Conservation (phyloP, 2,329 filamentous ascomycete species). For the Pyrenophora teres region DNA sequence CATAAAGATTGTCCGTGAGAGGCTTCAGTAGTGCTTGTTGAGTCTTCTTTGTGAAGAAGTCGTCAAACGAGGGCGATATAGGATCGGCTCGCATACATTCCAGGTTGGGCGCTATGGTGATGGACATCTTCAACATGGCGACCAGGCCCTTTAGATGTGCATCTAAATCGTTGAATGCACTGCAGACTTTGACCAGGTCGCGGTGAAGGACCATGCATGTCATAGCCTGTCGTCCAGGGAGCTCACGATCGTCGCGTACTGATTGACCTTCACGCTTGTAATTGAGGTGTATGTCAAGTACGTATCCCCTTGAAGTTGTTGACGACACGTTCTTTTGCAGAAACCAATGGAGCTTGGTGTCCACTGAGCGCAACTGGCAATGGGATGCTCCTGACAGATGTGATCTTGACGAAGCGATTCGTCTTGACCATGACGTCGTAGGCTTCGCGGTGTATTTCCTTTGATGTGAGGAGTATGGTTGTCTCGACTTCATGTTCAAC, state of each 20-base stretch:
- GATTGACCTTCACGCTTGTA: not conserved
- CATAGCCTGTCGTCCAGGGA: not conserved
- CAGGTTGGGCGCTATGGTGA: constrained; percentile 13
- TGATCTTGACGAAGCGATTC: constrained; percentile 22
- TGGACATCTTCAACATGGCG: constrained; percentile 1
- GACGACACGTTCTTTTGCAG: not conserved
- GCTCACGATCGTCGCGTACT: not conserved
- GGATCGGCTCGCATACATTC: not conserved
- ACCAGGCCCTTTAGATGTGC: constrained; percentile 7
- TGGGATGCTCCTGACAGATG: constrained; percentile 7
- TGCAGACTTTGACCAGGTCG: constrained; percentile 17
- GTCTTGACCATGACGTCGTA: constrained; percentile 21
- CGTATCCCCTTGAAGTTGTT: constrained; percentile 20
- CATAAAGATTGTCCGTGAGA: constrained; percentile 16
- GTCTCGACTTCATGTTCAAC: constrained; percentile 1
- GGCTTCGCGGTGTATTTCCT: constrained; percentile 3
- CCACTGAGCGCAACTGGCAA: not conserved
- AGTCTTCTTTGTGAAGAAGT: constrained; percentile 23
- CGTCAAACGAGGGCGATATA: not conserved
- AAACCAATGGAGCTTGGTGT: constrained; percentile 11
- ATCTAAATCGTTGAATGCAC: constrained; percentile 13
- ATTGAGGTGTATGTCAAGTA: constrained; percentile 15
- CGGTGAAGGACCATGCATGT: constrained; percentile 17
- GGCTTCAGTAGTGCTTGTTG: constrained; percentile 23
- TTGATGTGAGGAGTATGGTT: constrained; percentile 1